Percentiles rank a stretch among this genome's conserved stretches.
Conservation (phyloP, 2,329 filamentous ascomycete species). For the Zymoseptoria tritici region DNA sequence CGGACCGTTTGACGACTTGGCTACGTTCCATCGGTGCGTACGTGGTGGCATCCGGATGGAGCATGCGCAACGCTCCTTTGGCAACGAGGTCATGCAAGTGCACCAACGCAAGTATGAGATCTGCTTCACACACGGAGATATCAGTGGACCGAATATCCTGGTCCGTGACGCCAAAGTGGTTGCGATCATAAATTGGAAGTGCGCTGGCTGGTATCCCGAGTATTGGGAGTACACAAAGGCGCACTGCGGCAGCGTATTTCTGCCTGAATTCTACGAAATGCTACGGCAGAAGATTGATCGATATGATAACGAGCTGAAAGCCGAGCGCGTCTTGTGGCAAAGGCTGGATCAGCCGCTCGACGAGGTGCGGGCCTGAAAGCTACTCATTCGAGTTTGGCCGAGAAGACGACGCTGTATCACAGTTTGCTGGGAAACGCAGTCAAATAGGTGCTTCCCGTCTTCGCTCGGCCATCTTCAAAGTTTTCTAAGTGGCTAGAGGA, state of each 20-base stretch:
- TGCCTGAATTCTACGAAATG: conserved; percentile 10
- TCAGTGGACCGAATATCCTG: background rate
- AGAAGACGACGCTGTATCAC: too few relatives aligned
- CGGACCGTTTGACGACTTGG: conserved; percentile 6
- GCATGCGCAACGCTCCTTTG: background rate
- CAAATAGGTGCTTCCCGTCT: too few relatives aligned
- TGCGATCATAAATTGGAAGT: background rate
- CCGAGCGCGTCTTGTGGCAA: conserved; percentile 7
- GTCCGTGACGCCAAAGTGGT: background rate
- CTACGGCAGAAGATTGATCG: conserved; percentile 2
- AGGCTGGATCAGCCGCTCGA: conserved; percentile 5
- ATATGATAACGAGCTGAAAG: conserved; percentile 10
- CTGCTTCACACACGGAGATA: background rate
- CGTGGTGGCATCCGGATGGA: conserved; percentile 1
- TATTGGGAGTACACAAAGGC: conserved; percentile 2
- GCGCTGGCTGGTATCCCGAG: background rate
- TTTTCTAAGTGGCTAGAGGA: too few relatives aligned
- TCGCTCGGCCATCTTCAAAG: too few relatives aligned
- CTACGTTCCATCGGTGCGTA: conserved; percentile 1
- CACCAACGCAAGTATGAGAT: conserved; percentile 1
- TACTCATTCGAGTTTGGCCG: too few relatives aligned
- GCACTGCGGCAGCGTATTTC: conserved; percentile 3
- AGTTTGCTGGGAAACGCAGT: too few relatives aligned
- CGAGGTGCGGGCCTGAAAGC: background rate
- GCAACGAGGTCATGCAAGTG: conserved; percentile 1